These are phyloP conservation scores for Auricularia heimuer DNA, from an alignment of 768 basidiomycete genomes.

Conservation along the genomic window DNA sequence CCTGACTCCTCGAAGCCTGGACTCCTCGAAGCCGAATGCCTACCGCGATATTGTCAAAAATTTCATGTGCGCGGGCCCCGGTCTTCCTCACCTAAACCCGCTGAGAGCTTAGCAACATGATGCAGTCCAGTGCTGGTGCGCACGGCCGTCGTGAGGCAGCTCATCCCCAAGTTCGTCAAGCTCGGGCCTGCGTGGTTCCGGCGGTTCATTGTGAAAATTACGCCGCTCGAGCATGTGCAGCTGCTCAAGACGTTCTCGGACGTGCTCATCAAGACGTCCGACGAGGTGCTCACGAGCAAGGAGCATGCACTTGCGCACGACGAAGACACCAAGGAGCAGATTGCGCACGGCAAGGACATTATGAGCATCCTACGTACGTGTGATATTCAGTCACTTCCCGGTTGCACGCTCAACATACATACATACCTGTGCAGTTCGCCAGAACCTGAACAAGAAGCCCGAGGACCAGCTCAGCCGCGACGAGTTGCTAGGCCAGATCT, in stretches of 20 bases:
- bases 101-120: neutral
- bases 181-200: neutral
- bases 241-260: neutral
- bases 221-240: neutral
- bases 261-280: neutral
- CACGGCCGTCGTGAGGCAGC: neutral
- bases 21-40: constrained; percentile 30
- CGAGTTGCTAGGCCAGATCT: neutral
- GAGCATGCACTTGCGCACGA: neutral
- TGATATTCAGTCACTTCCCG: neutral
- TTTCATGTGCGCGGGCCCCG: neutral
- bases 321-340: constrained; percentile 1
- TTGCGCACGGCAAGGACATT: constrained; percentile 6
- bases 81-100: neutral
- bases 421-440: neutral
- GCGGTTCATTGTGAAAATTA: neutral
- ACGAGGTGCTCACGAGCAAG: neutral
- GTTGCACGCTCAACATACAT: neutral
- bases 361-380: constrained; percentile 3
- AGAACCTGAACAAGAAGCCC: neutral
- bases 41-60: constrained; percentile 36
- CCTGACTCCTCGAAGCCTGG: constrained; percentile 14
- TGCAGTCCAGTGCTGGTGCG: neutral
- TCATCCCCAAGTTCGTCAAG: neutral
- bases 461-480: neutral